Evolutionary conservation across 2,329 filamentous ascomycete genomes (phyloP), one percentile per base, ranked within the genome.

Genomic region (Beauveria scarabaeidicola): DNA sequence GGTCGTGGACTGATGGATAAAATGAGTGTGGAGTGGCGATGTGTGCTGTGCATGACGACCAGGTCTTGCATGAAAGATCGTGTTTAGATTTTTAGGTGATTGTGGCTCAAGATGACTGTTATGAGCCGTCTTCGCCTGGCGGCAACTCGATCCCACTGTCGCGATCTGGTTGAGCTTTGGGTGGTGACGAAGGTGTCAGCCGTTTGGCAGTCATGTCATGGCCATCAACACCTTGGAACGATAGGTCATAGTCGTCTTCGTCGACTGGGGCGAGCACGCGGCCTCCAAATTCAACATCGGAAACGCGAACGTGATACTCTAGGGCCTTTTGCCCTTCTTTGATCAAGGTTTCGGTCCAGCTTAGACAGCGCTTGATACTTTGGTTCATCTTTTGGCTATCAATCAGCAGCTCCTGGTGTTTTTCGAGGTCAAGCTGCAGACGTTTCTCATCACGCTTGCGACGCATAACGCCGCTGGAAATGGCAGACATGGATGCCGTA

Each of bases 371-470:
- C 72, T 91, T 95, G 50, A 99, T 81, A 70, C 90, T 96, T 71
- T 95, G 90, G 69, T 97, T 97, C 79, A 97, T 91, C 75, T 91
- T 95, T 69, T 97, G 91, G 65, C 89, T 94, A 70, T 96, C 92
- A 43, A 91, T 78, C 9, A 99, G 82, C 1, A 97, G 78, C 68
- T 96, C 88, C 65, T 91, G 90, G 70, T 99, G 94, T 69, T 92
- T 93, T 3, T 86, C 82, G 1, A 99, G 80, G 72, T 99, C 94
- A 5, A 91, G 80, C 66, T 88, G 84, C n/a, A 97, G 78, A 32
- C 90, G 84, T 65, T 87, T 87, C 70, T 96, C 91, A 64, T 97
- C 93, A 57, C 83, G 82, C 52, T 84, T 81, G n/a, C 85, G 81
- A 62, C 89, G 77, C 67, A 79, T 66, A 67, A 78, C 61, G 73